A percentile compares a stretch with the other conserved stretches of the same genome.
Evolutionary conservation across 345 rosid genomes (phyloP).

Genomic region (Pseudoturritis turrita): DNA sequence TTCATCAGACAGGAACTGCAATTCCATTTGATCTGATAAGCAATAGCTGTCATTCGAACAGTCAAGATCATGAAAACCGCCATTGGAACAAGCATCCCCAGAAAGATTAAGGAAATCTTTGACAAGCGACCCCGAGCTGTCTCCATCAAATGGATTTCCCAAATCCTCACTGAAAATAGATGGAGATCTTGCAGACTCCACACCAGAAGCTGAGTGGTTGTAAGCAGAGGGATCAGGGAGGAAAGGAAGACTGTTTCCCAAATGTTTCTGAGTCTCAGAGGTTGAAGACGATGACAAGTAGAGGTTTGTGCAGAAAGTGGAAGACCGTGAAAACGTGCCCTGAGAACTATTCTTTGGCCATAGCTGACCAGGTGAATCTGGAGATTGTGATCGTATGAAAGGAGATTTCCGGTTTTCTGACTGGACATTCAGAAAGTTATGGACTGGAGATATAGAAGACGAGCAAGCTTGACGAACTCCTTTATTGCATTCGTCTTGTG

Average conservation of each 20-base stretch:
- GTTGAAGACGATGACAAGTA: constrained; percentile 72
- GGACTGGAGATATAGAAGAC: constrained; percentile 27
- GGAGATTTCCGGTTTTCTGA: constrained; percentile 40
- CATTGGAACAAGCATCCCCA: constrained; percentile 50
- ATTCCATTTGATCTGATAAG: constrained; percentile 63
- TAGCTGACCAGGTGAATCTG: constrained; percentile 39
- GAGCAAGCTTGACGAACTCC: constrained; percentile 34
- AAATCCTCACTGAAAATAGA: constrained; percentile 46
- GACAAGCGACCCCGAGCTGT: constrained; percentile 42
- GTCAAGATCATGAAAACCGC: constrained; percentile 43
- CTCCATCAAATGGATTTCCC: constrained; percentile 40
- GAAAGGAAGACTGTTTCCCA: constrained; percentile 66
- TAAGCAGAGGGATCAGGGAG: constrained; percentile 65
- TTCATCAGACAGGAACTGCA: constrained; percentile 77
- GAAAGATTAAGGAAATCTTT: constrained; percentile 52
- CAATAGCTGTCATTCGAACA: constrained; percentile 40
- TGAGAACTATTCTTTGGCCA: constrained; percentile 37
- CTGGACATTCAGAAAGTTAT: constrained; percentile 31
- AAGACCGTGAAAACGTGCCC: constrained; percentile 57
- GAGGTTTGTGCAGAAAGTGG: constrained; percentile 79
- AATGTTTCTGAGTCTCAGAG: constrained; percentile 52
- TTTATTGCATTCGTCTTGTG: constrained; percentile 33
- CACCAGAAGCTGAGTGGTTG: constrained; percentile 48
- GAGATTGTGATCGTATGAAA: constrained; percentile 36
- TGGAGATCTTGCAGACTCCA: constrained; percentile 53